Evolutionary conservation across 768 basidiomycete species (phyloP).

Genomic region (Suillus alpinus): DNA sequence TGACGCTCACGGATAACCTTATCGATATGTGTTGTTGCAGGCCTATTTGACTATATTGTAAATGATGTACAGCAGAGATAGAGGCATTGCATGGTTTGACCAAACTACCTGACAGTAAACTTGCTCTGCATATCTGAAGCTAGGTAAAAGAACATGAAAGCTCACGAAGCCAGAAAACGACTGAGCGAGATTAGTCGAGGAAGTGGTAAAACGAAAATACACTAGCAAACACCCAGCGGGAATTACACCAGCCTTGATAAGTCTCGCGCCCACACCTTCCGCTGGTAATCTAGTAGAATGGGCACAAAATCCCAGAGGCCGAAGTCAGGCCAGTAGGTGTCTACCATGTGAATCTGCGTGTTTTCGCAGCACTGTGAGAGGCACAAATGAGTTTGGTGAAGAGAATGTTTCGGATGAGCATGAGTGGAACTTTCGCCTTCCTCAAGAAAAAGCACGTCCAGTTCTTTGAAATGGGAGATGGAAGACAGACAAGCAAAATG

Average conservation of each 20-base stretch:
- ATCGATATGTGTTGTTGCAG: too few species aligned
- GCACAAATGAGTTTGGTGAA: not conserved
- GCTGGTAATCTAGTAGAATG: constrained; percentile 85
- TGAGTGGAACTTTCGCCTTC: not conserved
- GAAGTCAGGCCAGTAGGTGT: constrained; percentile 92
- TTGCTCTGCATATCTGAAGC: not conserved
- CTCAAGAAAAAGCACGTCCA: constrained; percentile 39
- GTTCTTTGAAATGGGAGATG: constrained; percentile 36
- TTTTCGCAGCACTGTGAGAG: constrained; percentile 65
- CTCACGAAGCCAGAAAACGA: not conserved
- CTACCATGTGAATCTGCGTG: constrained; percentile 84
- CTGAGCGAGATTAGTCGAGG: not conserved
- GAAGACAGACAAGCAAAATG: constrained; percentile 24
- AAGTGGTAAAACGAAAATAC: not conserved
- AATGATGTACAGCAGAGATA: too few species aligned
- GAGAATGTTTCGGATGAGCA: not conserved
- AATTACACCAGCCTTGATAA: constrained; percentile 22
- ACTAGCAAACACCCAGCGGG: not conserved
- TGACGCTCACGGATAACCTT: too few species aligned
- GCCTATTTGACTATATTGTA: too few species aligned
- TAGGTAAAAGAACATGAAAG: not conserved
- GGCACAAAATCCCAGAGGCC: constrained; percentile 84
- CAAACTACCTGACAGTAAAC: too few species aligned
- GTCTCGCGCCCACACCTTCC: constrained; percentile 42
- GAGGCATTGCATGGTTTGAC: too few species aligned